Conservation (phyloP, 148 eudicot genomes). For the Rhododendron simsii region DNA sequence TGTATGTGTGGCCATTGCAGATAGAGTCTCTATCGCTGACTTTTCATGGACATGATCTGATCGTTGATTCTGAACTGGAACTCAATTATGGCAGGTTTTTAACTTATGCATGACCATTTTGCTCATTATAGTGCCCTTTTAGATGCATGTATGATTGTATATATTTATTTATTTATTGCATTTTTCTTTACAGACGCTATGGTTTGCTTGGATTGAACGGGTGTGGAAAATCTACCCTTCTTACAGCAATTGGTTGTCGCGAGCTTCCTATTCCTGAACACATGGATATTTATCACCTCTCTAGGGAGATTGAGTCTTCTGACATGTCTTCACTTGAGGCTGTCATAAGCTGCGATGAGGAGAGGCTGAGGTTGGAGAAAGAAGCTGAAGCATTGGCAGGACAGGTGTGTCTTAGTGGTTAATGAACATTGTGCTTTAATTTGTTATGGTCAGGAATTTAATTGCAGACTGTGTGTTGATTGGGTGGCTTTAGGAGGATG, state of each 20-base stretch:
- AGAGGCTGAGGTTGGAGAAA: slow-evolving; percentile 68
- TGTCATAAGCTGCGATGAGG: slow-evolving; percentile 84
- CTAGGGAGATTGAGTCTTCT: slow-evolving; percentile 92
- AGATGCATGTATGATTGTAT: background rate
- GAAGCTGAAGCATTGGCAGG: slow-evolving; percentile 83
- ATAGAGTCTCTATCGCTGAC: slow-evolving; percentile 95
- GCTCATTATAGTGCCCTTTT: background rate
- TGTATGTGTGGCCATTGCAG: slow-evolving; percentile 40
- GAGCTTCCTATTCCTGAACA: slow-evolving; percentile 97
- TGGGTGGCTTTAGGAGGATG: slow-evolving; percentile 60
- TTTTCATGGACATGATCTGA: slow-evolving; percentile 95
- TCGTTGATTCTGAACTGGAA: slow-evolving; percentile 85
- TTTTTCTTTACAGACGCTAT: slow-evolving; percentile 57
- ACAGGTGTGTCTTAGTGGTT: slow-evolving; percentile 43
- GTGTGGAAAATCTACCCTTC: slow-evolving; percentile 97
- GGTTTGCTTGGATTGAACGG: slow-evolving; percentile 97
- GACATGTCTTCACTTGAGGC: slow-evolving; percentile 94
- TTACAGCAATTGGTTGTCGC: slow-evolving; percentile 76
- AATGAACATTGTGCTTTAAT: background rate
- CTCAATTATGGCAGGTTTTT: slow-evolving; percentile 92
- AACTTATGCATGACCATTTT: background rate
- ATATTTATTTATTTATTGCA: background rate
- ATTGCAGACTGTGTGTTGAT: background rate
- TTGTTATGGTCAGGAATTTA: background rate
- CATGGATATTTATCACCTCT: slow-evolving; percentile 94